These are phyloP conservation scores for Neurospora tetraspora DNA, from an alignment of 495 filamentous ascomycete genomes.

Conservation along the genomic window DNA sequence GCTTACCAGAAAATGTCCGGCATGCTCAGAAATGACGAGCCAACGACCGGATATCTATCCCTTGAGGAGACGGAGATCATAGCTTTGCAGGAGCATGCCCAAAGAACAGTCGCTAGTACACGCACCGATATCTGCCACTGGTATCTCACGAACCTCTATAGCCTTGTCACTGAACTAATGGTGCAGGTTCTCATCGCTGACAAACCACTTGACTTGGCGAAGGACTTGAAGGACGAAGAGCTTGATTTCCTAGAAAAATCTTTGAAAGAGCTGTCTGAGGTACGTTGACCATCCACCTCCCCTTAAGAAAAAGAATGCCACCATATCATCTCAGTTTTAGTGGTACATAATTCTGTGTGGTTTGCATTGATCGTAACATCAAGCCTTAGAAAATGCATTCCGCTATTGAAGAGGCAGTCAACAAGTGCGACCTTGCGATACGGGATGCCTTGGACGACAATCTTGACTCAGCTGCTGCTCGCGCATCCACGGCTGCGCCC, in stretches of 20 bases:
- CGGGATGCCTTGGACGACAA: background rate
- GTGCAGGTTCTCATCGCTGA: slow-evolving; percentile 42
- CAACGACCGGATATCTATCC: slow-evolving; percentile 6
- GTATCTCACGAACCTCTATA: slow-evolving; percentile 36
- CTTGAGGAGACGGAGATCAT: slow-evolving; percentile 36
- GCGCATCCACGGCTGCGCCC: background rate
- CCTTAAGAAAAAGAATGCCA: background rate
- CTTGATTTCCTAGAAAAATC: slow-evolving; percentile 23
- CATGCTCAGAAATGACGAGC: slow-evolving; percentile 31
- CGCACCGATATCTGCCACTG: background rate
- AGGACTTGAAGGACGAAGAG: slow-evolving; percentile 30
- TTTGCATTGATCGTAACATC: background rate
- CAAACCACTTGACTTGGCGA: slow-evolving; percentile 29
- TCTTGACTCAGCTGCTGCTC: background rate
- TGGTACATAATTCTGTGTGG: background rate
- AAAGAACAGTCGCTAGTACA: slow-evolving; percentile 34
- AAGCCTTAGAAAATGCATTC: background rate
- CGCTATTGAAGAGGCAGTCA: background rate
- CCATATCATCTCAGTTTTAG: background rate
- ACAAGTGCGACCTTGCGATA: background rate
- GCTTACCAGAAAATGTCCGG: slow-evolving; percentile 52
- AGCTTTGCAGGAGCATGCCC: slow-evolving; percentile 45
- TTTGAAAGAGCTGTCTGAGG: slow-evolving; percentile 24
- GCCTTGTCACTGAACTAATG: slow-evolving; percentile 41
- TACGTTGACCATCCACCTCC: background rate